Evolutionary conservation across 176 grass and related monocot species (phyloP).

Genomic region (Zoysia pacifica): DNA sequence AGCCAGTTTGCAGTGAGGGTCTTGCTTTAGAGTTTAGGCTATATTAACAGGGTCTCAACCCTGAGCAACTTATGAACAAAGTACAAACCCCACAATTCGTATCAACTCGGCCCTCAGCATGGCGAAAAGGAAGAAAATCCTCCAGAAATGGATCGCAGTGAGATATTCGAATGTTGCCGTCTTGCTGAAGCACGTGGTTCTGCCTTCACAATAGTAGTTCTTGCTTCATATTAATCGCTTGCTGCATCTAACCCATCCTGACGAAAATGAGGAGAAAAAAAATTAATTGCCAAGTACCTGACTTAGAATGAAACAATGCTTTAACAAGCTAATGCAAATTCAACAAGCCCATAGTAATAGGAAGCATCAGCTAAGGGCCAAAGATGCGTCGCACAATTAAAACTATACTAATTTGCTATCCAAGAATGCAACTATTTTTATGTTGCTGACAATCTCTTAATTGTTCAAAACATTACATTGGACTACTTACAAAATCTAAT

Average conservation of each 20-base stretch:
- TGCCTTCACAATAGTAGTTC: slow-evolving; percentile 3
- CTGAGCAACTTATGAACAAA: slow-evolving; percentile 19
- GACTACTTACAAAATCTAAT: slow-evolving; percentile 33
- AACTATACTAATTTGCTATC: slow-evolving; percentile 28
- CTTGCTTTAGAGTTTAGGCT: slow-evolving; percentile 36
- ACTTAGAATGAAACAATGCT: slow-evolving; percentile 4
- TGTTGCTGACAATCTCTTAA: slow-evolving; percentile 28
- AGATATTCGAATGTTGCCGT: background rate
- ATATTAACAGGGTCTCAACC: slow-evolving; percentile 24
- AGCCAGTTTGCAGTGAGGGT: slow-evolving; percentile 1
- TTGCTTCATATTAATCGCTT: background rate
- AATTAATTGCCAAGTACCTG: slow-evolving; percentile 1
- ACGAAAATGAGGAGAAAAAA: slow-evolving; percentile 13
- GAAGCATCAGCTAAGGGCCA: background rate
- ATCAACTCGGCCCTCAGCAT: slow-evolving; percentile 36
- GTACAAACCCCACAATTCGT: slow-evolving; percentile 37
- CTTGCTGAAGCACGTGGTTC: slow-evolving; percentile 18
- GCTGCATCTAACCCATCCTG: slow-evolving; percentile 29
- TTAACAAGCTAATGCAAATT: slow-evolving; percentile 13
- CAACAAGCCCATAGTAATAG: background rate
- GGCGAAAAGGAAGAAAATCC: slow-evolving; percentile 33
- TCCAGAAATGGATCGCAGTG: slow-evolving; percentile 1
- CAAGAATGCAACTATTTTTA: slow-evolving; percentile 19
- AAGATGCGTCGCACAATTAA: background rate
- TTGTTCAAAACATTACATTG: slow-evolving; percentile 38